Evolutionary conservation across 352 stramenopile species (phyloP).

Genomic region (Phytophthora capsici): DNA sequence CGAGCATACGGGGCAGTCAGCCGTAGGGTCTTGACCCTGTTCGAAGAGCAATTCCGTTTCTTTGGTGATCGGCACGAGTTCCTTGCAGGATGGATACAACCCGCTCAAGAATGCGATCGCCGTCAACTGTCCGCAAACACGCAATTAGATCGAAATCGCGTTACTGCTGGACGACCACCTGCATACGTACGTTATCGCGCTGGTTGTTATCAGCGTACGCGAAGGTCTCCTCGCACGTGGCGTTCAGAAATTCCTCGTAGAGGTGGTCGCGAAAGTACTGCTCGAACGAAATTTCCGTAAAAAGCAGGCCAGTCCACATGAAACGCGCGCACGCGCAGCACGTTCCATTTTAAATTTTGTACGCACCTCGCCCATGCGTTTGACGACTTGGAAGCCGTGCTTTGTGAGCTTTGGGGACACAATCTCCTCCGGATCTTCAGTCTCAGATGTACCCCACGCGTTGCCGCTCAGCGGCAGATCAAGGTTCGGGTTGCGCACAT

Average conservation of each 20-base stretch:
- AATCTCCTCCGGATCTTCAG: conserved; percentile 61
- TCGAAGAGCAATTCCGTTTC: conserved; percentile 73
- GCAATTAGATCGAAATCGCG: not conserved
- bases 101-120: conserved; percentile 66
- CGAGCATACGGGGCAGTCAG: conserved; percentile 70
- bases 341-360: not conserved
- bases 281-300: conserved; percentile 17
- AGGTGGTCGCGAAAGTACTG: conserved; percentile 79
- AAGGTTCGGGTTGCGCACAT: conserved; percentile 67
- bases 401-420: conserved; percentile 85
- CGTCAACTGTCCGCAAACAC: conserved; percentile 49
- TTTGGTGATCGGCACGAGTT: conserved; percentile 61
- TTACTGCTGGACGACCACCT: not conserved
- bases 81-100: conserved; percentile 60
- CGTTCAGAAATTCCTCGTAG: conserved; percentile 65
- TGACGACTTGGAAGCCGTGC: conserved; percentile 66
- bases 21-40: conserved; percentile 74
- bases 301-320: conserved; percentile 11
- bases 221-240: conserved; percentile 63
- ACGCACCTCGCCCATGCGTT: conserved; percentile 69
- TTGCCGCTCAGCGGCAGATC: conserved; percentile 57
- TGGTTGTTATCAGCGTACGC: conserved; percentile 78
- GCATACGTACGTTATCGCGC: conserved; percentile 64
- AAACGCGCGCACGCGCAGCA: not conserved
- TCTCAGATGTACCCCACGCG: conserved; percentile 74